These are phyloP conservation scores for Naganishia friedmannii DNA, from an alignment of 768 basidiomycete species.

Conservation along the genomic window DNA sequence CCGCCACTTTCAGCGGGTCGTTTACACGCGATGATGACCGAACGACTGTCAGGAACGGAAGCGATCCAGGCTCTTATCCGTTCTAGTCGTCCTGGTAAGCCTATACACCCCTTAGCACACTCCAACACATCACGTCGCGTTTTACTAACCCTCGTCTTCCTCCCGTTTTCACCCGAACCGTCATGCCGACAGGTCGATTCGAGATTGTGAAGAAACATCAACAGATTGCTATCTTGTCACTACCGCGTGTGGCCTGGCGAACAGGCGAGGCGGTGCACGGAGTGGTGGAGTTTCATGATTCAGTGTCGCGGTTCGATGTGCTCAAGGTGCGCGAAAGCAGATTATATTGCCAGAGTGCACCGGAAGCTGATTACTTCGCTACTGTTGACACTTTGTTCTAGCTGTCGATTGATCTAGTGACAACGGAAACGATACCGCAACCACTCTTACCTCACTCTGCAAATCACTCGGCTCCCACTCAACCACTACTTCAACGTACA, in stretches of 20 bases:
- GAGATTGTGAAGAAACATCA: conserved; percentile 93
- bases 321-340: conserved; percentile 62
- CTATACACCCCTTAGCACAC: background rate
- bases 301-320: conserved; percentile 68
- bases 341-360: too few species aligned
- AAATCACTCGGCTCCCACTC: conserved; percentile 44
- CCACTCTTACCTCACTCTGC: conserved; percentile 60
- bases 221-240: conserved; percentile 82
- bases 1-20: background rate
- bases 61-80: conserved; percentile 12
- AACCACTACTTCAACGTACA: conserved; percentile 62
- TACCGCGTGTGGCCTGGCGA: conserved; percentile 84
- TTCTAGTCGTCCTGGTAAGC: conserved; percentile 16
- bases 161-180: conserved; percentile 6
- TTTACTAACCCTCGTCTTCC: background rate
- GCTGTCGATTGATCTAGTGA: conserved; percentile 59
- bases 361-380: background rate
- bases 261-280: conserved; percentile 89
- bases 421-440: conserved; percentile 66
- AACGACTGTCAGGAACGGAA: conserved; percentile 4
- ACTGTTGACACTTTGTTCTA: background rate
- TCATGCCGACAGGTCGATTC: conserved; percentile 66
- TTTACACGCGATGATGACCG: background rate
- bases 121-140: background rate
- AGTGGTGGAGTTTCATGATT: conserved; percentile 79